Percentiles rank a stretch among this genome's conserved stretches.
Evolutionary conservation across 192 early-diverging fungal species (phyloP).

Genomic region (Bifiguratus adelaidae): DNA sequence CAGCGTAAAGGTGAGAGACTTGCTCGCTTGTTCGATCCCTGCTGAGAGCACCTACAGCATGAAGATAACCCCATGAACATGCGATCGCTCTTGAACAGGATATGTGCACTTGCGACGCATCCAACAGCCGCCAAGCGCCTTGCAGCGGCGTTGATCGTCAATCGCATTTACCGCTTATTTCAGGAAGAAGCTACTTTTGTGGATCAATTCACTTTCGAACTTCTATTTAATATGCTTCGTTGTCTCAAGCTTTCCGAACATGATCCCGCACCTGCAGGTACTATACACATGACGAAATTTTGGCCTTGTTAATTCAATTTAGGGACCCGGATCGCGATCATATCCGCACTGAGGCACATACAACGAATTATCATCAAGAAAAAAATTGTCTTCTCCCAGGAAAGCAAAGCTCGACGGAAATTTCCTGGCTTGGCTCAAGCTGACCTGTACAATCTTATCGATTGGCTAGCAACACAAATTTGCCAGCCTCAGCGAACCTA

Average conservation of each 20-base stretch:
- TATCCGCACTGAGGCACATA: conserved; percentile 40
- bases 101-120: conserved; percentile 53
- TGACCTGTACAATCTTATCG: conserved; percentile 33
- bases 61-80: conserved; percentile 51
- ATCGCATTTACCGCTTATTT: conserved; percentile 55
- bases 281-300: neutral
- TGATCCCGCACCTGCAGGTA: neutral
- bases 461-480: conserved; percentile 50
- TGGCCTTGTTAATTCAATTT: conserved; percentile 5
- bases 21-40: neutral
- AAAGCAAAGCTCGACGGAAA: conserved; percentile 21
- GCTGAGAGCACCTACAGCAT: conserved; percentile 9
- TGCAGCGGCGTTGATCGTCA: conserved; percentile 58
- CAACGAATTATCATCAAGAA: conserved; percentile 49
- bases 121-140: conserved; percentile 50
- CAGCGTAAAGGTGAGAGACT: conserved; percentile 9
- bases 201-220: conserved; percentile 55
- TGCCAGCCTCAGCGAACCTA: conserved; percentile 39
- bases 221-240: conserved; percentile 27
- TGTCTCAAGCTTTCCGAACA: neutral
- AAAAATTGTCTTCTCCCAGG: conserved; percentile 31
- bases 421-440: conserved; percentile 30
- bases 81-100: conserved; percentile 56
- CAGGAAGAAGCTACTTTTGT: conserved; percentile 55
- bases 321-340: conserved; percentile 43